These are phyloP conservation scores for Tilletia caries DNA, from an alignment of 1,284 basidiomycete species.

Conservation along the genomic window DNA sequence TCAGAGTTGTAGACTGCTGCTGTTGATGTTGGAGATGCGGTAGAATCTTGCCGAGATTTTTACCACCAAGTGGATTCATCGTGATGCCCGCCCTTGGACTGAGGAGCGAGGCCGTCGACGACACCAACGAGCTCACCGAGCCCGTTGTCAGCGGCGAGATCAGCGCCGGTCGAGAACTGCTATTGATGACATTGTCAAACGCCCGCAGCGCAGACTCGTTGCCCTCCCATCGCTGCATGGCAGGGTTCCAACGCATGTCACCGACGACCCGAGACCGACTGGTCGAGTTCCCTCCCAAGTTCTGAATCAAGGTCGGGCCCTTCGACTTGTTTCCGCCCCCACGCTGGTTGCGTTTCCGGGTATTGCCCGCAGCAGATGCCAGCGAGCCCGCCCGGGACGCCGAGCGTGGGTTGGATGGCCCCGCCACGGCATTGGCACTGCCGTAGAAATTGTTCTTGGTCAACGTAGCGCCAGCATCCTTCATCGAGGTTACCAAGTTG, in stretches of 20 bases:
- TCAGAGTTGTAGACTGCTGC: no score
- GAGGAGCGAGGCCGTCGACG: not conserved
- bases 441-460: not conserved
- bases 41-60: no score
- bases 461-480: not conserved
- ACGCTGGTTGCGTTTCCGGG: not conserved
- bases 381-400: not conserved
- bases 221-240: slow-evolving; percentile 85
- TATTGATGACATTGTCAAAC: slow-evolving; percentile 76
- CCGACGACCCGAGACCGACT: slow-evolving; percentile 29
- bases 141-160: slow-evolving; percentile 59
- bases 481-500: not conserved
- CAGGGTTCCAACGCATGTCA: slow-evolving; percentile 95
- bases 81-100: not conserved
- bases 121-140: slow-evolving; percentile 27
- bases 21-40: not conserved
- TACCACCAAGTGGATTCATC: not conserved
- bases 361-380: not conserved
- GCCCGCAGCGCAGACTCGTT: slow-evolving; percentile 84
- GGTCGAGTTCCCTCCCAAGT: slow-evolving; percentile 28
- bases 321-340: not conserved
- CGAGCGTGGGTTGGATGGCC: not conserved
- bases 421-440: not conserved
- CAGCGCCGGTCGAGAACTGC: slow-evolving; percentile 85
- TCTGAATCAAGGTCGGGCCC: slow-evolving; percentile 30